Evolutionary conservation across 306 rosid species (phyloP).

Genomic region (Prunus salicina): DNA sequence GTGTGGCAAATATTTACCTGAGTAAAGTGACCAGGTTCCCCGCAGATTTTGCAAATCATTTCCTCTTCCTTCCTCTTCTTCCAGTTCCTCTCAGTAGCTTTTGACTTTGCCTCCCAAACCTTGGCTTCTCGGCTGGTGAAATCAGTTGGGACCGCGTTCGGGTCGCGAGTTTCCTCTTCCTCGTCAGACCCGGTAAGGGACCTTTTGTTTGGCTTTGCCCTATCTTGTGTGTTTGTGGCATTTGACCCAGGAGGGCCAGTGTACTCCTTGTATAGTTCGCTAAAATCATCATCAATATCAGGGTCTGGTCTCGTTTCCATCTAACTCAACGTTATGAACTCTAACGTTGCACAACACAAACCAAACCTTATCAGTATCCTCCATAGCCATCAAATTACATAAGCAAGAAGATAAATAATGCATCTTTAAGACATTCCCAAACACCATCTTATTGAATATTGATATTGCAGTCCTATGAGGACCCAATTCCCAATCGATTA

Average conservation of each 20-base stretch:
- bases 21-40: conserved; percentile 95
- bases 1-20: conserved; percentile 49
- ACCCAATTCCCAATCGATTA: neutral
- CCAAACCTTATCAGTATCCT: neutral
- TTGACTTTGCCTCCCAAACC: conserved; percentile 99
- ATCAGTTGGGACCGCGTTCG: conserved; percentile 96
- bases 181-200: conserved; percentile 77
- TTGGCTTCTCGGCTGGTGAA: conserved; percentile 98
- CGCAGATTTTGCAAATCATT: conserved; percentile 94
- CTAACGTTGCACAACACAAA: conserved; percentile 29
- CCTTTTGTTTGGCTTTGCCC: conserved; percentile 60
- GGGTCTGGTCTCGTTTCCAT: conserved; percentile 79
- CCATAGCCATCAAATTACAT: neutral
- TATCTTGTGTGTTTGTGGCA: conserved; percentile 48
- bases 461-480: neutral
- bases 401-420: neutral
- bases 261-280: conserved; percentile 92
- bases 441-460: neutral
- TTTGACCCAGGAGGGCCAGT: conserved; percentile 75
- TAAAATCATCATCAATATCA: conserved; percentile 83
- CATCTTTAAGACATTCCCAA: neutral
- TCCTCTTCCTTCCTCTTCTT: conserved; percentile 98
- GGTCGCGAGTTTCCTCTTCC: conserved; percentile 80
- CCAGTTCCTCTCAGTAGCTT: conserved; percentile 99
- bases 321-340: conserved; percentile 9